phyloP scores from a whole-genome alignment of 2,329 filamentous ascomycete genomes.

The Alternaria viburni region DNA sequence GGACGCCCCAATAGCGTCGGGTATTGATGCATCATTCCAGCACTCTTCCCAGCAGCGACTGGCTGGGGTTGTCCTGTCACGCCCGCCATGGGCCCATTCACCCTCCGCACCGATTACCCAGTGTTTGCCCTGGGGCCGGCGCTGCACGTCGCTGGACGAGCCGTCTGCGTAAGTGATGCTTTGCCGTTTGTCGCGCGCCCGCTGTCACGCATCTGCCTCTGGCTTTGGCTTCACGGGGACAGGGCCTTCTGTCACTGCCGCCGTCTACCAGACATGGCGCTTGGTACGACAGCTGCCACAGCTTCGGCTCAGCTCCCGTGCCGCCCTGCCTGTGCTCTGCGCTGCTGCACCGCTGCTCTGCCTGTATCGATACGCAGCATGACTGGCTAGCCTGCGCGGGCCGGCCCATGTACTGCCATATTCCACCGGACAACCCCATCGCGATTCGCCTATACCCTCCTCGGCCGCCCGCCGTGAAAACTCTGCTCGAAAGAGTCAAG shows the following conservation, averaged over 20 bases:
- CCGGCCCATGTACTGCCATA: conserved; percentile 38
- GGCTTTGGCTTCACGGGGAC: conserved; percentile 7
- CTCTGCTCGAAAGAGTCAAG: conserved; percentile 32
- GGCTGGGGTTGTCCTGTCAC: conserved; percentile 27
- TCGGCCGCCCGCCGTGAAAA: conserved; percentile 24
- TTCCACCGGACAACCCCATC: conserved; percentile 21
- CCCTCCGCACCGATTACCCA: conserved; percentile 13
- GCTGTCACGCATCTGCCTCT: conserved; percentile 11
- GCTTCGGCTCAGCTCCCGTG: conserved; percentile 24
- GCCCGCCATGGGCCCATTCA: conserved; percentile 21
- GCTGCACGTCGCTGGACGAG: conserved; percentile 9
- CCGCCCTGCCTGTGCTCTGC: conserved; percentile 14
- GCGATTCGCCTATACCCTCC: conserved; percentile 29
- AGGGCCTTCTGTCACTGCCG: not conserved
- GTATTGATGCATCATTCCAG: conserved; percentile 40
- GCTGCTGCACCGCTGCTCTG: conserved; percentile 5
- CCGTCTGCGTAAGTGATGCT: conserved; percentile 26
- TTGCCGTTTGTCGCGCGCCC: conserved; percentile 24
- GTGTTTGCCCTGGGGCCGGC: conserved; percentile 26
- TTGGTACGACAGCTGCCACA: conserved; percentile 33
- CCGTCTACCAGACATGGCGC: conserved; percentile 3
- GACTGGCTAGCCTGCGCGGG: conserved; percentile 37
- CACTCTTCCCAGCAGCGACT: conserved; percentile 25
- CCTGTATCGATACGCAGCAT: conserved; percentile 24
- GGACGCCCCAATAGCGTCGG: conserved; percentile 44